Percentiles rank a stretch among this genome's conserved stretches.
Conservation (phyloP, 1,284 basidiomycete species). For the Cryptococcus sp. region DNA sequence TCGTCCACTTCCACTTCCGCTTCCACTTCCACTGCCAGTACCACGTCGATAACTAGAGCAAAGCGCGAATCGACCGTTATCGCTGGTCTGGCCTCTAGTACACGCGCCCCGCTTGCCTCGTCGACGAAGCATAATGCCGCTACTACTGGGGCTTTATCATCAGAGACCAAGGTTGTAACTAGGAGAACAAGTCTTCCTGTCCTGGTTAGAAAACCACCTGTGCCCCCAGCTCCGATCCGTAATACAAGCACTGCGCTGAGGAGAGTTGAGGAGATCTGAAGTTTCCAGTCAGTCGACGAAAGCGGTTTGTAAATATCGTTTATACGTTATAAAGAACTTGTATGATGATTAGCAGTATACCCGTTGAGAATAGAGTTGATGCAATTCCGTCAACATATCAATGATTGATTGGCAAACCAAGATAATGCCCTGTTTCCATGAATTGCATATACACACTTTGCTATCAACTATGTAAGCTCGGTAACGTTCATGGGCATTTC, state of each 20-base stretch:
- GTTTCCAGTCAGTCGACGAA: no score
- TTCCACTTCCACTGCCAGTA: not conserved
- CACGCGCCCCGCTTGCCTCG: constrained; percentile 16
- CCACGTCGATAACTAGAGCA: not conserved
- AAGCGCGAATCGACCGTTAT: constrained; percentile 6
- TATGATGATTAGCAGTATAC: no score
- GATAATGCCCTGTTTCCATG: no score
- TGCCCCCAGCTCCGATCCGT: no score
- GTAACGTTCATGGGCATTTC: constrained; percentile 89
- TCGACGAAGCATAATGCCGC: constrained; percentile 23
- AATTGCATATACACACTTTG: no score
- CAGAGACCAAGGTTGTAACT: not conserved
- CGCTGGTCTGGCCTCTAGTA: not conserved
- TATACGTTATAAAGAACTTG: no score
- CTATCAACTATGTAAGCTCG: constrained; percentile 16
- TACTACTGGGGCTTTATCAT: not conserved
- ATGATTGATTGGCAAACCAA: no score
- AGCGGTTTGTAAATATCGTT: no score
- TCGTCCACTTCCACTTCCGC: constrained; percentile 11
- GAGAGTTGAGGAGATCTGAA: no score
- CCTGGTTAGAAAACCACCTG: constrained; percentile 2
- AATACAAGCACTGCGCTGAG: no score
- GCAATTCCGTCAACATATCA: no score
- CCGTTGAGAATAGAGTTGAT: no score
- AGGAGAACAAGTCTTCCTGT: constrained; percentile 32